Conservation (phyloP, 2,329 filamentous ascomycete genomes). For the Fusarium luffae region DNA sequence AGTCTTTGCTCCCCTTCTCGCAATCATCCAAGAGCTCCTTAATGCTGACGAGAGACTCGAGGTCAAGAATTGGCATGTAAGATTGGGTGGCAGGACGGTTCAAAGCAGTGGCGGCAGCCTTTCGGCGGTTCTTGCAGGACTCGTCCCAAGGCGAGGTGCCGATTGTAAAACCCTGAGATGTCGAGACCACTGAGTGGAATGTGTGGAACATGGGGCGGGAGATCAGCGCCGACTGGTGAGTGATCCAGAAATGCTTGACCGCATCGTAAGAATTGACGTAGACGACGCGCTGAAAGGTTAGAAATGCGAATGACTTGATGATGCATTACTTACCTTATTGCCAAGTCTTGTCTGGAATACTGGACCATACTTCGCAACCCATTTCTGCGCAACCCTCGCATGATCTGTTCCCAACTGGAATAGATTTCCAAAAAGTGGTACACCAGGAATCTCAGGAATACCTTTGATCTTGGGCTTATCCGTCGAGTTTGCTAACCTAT, state of each 20-base stretch:
- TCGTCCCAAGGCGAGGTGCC: conserved; percentile 88
- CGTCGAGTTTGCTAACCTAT: conserved; percentile 57
- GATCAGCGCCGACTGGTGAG: conserved; percentile 80
- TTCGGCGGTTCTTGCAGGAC: conserved; percentile 79
- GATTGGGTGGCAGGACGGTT: conserved; percentile 80
- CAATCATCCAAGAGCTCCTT: conserved; percentile 76
- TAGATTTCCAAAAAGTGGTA: conserved; percentile 72
- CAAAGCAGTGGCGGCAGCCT: conserved; percentile 81
- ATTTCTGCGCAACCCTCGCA: conserved; percentile 64
- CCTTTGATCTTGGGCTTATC: conserved; percentile 70
- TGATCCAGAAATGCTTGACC: conserved; percentile 80
- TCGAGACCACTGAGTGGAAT: conserved; percentile 82
- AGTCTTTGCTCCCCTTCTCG: conserved; percentile 68
- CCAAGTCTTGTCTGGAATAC: conserved; percentile 76
- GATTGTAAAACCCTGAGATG: conserved; percentile 82
- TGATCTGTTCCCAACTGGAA: conserved; percentile 69
- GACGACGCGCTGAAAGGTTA: conserved; percentile 67
- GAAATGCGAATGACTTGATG: not conserved
- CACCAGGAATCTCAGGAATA: conserved; percentile 69
- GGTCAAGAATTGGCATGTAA: conserved; percentile 85
- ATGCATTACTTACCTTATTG: conserved; percentile 63
- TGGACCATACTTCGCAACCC: conserved; percentile 70
- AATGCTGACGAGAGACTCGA: conserved; percentile 78
- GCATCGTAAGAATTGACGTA: conserved; percentile 83
- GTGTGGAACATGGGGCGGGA: conserved; percentile 83